Conservation (phyloP, 768 basidiomycete species). For the Boletus insuetus region DNA sequence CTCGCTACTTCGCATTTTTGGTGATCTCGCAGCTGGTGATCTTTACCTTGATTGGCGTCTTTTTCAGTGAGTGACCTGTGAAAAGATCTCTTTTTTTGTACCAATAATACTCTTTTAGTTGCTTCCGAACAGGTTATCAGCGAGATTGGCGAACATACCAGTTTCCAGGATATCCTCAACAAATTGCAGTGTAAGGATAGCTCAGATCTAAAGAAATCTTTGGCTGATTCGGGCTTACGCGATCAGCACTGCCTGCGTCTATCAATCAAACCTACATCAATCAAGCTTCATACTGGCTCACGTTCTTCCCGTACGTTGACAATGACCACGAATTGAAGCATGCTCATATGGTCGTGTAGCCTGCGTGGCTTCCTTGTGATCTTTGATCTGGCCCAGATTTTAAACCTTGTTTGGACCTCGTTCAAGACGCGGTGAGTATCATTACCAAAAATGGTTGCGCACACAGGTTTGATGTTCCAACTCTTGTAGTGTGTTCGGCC, state of each 20-base stretch:
- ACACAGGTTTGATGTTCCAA: neutral
- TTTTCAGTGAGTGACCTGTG: slow-evolving; percentile 62
- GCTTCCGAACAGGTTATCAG: slow-evolving; percentile 40
- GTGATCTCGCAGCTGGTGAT: slow-evolving; percentile 91
- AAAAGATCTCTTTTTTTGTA: neutral
- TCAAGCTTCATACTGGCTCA: slow-evolving; percentile 90
- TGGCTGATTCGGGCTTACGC: neutral
- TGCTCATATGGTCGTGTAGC: slow-evolving; percentile 36
- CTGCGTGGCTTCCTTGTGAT: slow-evolving; percentile 92
- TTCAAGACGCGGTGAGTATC: slow-evolving; percentile 70
- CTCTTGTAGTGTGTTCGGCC: slow-evolving; percentile 63
- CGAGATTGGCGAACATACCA: slow-evolving; percentile 47
- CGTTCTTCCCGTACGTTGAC: slow-evolving; percentile 81
- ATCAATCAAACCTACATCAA: slow-evolving; percentile 90
- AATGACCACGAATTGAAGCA: neutral
- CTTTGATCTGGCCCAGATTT: slow-evolving; percentile 93
- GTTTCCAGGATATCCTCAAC: slow-evolving; percentile 44
- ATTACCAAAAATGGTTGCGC: neutral
- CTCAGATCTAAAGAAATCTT: neutral
- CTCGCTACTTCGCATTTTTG: slow-evolving; percentile 91
- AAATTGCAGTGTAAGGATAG: slow-evolving; percentile 40
- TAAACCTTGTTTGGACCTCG: slow-evolving; percentile 85
- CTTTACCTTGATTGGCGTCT: slow-evolving; percentile 89
- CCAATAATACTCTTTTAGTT: slow-evolving; percentile 16
- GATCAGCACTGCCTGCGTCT: slow-evolving; percentile 65